A percentile compares a stretch with the other conserved stretches of the same genome.
Evolutionary conservation across 108 stramenopile species (phyloP).

Genomic region (Nitzschia sp.): DNA sequence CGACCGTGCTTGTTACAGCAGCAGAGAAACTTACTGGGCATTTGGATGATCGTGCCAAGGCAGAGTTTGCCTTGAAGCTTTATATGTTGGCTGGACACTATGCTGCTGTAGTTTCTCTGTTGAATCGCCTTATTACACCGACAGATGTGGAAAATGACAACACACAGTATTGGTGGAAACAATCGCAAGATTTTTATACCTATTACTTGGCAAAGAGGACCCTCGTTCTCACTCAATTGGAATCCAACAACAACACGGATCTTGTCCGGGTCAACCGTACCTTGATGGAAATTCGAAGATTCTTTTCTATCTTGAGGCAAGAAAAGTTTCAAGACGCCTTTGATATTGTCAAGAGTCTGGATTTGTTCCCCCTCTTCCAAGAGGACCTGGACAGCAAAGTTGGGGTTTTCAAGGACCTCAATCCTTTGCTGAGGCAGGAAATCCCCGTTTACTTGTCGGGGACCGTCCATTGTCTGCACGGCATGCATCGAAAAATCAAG

Average conservation of each 20-base stretch:
- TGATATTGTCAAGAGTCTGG: slow-evolving; percentile 30
- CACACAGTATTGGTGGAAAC: slow-evolving; percentile 58
- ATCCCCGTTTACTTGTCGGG: slow-evolving; percentile 39
- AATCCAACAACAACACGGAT: slow-evolving; percentile 49
- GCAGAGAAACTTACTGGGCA: slow-evolving; percentile 52
- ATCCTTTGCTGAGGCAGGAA: slow-evolving; percentile 35
- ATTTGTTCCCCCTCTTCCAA: slow-evolving; percentile 40
- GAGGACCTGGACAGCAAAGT: slow-evolving; percentile 40
- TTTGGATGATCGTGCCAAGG: slow-evolving; percentile 33
- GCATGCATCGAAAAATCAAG: slow-evolving; percentile 35
- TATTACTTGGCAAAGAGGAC: slow-evolving; percentile 52
- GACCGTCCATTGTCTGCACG: slow-evolving; percentile 42
- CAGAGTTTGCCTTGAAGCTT: slow-evolving; percentile 32
- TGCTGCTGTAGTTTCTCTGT: slow-evolving; percentile 24
- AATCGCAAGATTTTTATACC: slow-evolving; percentile 59
- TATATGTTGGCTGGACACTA: slow-evolving; percentile 43
- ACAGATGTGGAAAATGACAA: slow-evolving; percentile 25
- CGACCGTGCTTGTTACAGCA: slow-evolving; percentile 18
- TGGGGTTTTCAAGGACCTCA: slow-evolving; percentile 33
- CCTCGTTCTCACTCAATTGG: slow-evolving; percentile 40
- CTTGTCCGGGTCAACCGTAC: slow-evolving; percentile 58
- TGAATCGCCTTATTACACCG: slow-evolving; percentile 36
- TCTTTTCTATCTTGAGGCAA: slow-evolving; percentile 55
- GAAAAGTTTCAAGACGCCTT: slow-evolving; percentile 55
- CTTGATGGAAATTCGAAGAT: slow-evolving; percentile 65